A percentile compares a stretch with the other conserved stretches of the same genome.
phyloP scores from a whole-genome alignment of 768 basidiomycete species.

The Kwoniella sp. region DNA sequence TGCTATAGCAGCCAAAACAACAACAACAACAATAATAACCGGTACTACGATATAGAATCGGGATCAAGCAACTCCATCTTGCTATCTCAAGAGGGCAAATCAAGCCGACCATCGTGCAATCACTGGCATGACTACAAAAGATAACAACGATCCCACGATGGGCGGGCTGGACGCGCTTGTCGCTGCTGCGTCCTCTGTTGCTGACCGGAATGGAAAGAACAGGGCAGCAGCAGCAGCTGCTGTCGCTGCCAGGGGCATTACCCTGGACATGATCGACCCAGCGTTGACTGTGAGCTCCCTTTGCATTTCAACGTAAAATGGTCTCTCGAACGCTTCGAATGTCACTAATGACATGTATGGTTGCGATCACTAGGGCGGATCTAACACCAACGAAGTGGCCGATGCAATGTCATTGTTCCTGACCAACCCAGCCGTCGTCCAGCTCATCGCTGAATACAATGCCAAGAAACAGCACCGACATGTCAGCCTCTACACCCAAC shows the following conservation, averaged over 20 bases:
- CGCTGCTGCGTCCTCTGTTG: constrained; percentile 28
- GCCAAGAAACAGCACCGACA: constrained; percentile 19
- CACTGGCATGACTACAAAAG: constrained; percentile 4
- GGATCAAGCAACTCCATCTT: no score
- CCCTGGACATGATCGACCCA: constrained; percentile 29
- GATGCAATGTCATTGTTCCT: constrained; percentile 20
- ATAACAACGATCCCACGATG: constrained; percentile 23
- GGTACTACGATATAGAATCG: no score
- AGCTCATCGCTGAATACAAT: constrained; percentile 21
- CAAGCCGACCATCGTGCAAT: not conserved
- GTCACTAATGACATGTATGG: no score
- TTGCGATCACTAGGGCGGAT: not conserved
- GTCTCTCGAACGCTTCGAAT: not conserved
- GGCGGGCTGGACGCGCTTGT: constrained; percentile 31
- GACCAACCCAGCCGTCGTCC: constrained; percentile 20
- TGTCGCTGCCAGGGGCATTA: not conserved
- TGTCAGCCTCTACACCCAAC: constrained; percentile 20
- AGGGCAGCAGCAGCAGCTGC: constrained; percentile 4
- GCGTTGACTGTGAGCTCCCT: constrained; percentile 22
- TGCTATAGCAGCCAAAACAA: not conserved
- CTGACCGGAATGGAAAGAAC: constrained; percentile 17
- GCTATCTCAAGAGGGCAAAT: no score
- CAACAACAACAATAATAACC: constrained; percentile 4
- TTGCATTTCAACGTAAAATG: not conserved
- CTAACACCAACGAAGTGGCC: constrained; percentile 5